Evolutionary conservation across 2,329 filamentous ascomycete genomes (phyloP), one percentile per base, ranked within the genome.

Genomic region (Daldinia sp.): DNA sequence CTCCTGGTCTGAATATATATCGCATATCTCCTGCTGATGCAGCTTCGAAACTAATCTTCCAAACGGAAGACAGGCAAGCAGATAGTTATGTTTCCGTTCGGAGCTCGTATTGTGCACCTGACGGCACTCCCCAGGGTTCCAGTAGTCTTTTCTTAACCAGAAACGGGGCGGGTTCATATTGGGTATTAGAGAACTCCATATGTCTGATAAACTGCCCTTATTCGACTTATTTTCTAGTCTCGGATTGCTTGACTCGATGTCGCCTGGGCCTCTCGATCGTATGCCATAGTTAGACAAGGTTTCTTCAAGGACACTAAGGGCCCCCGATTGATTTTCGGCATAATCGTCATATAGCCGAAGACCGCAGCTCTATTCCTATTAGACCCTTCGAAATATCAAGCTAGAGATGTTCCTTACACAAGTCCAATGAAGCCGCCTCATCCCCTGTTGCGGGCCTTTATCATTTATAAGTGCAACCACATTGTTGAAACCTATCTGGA

Each of bases 61-160:
- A 39, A 72, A 73, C 6, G 72, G 73, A n/a, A 73, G 20, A 39
- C 70, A 73, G 0, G 67, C 46, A 0, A 73, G 56, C 3, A 73
- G 23, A 18, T 66, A 74, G n/a, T 70, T 28, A 15, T 50, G 46
- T 23, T 30, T 23, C 46, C n/a, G 20, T 50, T 50, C 26, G 13
- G 26, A 23, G 26, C 46, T 50, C 7, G 18, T 35, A 30, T 28
- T 15, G 4, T 30, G 39, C 13, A 9, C 13, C 12, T 20, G 63
- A n/a, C 15, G 44, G 15, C 63, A 61, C 20, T 41, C 60, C 6
- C 57, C 63, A 37, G 63, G 63, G 15, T 60, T 20, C n/a, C 30
- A 20, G 6, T 48, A 15, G 39, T 37, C 28, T 33, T 48, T 37
- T 15, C 23, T 60, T n/a, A 55, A 33, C 63, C 56, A 65, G 9